Conservation (phyloP, 192 early-diverging fungal species). For the Coemansia sp. region DNA sequence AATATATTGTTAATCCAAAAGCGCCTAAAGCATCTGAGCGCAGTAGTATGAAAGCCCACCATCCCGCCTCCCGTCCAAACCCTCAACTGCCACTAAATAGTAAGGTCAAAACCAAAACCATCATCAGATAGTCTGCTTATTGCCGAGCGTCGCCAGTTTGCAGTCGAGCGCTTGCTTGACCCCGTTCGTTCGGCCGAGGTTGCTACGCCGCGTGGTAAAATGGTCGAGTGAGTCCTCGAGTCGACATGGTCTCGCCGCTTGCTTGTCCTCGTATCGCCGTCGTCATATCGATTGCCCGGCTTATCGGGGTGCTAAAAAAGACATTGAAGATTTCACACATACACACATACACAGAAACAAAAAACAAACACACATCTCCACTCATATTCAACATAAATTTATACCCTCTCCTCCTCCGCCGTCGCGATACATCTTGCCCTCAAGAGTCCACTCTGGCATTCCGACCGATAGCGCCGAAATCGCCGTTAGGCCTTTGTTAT, state of each 20-base stretch:
- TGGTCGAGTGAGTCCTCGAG: not conserved
- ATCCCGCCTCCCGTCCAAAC: conserved; percentile 41
- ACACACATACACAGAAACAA: not conserved
- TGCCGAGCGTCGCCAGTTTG: not conserved
- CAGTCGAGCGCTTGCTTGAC: not conserved
- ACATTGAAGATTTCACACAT: not conserved
- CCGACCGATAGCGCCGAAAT: not conserved
- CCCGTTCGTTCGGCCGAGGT: not conserved
- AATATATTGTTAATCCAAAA: not conserved
- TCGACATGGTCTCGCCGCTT: not conserved
- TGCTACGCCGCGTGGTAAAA: not conserved
- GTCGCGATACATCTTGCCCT: not conserved
- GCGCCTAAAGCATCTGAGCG: not conserved
- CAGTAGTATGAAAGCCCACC: conserved; percentile 18
- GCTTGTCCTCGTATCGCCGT: not conserved
- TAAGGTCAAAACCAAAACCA: not conserved
- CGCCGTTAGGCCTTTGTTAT: not conserved
- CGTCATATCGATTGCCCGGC: not conserved
- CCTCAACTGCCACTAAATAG: conserved; percentile 2
- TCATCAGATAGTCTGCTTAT: not conserved
- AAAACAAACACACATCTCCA: not conserved
- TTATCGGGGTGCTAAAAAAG: not conserved
- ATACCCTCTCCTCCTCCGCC: not conserved
- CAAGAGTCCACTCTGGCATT: not conserved
- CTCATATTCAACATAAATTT: not conserved